Base-by-base conservation (phyloP, 176 grass and related monocot genomes). In the Cenchrus americanus region DNA sequence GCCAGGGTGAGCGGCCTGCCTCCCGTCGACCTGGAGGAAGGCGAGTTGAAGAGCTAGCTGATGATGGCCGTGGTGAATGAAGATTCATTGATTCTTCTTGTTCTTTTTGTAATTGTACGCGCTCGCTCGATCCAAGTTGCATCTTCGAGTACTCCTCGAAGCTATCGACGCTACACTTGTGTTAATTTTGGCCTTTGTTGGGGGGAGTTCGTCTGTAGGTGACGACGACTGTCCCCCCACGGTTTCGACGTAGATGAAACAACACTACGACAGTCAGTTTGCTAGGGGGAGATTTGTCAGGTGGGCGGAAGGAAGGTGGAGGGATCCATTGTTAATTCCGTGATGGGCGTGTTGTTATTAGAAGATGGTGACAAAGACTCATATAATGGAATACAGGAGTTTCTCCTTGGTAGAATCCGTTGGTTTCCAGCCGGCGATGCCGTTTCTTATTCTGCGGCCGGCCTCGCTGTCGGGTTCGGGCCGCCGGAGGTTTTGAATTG, bases 31-130 rank as follows among this genome's bases (percentile, higher is more conserved):
- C 63, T 98, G 14, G 96, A 97, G 80, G 86, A 88, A n/a, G 90
- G 83, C 22, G 80, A 86, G 61, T 78, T 79, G 67, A 97, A 94
- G 85, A 93, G 84, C 89, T 98, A 95, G 84, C 83, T 73, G 77
- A 73, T 73, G 77, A 73, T 11, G 24, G 3, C 0, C 5, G 6
- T 37, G 14, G 47, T 30, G 27, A 30, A 5, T 4, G 66, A 69
- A 48, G 53, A 75, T 88, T 87, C 48, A 30, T 90, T 84, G 65
- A 90, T 89, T 87, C 85, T 89, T 87, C 85, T 80, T 86, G 80
- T 82, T 88, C 81, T 80, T 85, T 81, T 59, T 70, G 65, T 70
- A 70, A 71, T 55, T 85, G 83, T 74, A 83, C 23, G 84, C 19
- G 51, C 64, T 52, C 19, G 74, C 69, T 77, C 14, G 14, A 18